These are phyloP conservation scores for Hyphopichia buzzinii DNA, from an alignment of 1,139 yeast genomes.

Conservation along the genomic window DNA sequence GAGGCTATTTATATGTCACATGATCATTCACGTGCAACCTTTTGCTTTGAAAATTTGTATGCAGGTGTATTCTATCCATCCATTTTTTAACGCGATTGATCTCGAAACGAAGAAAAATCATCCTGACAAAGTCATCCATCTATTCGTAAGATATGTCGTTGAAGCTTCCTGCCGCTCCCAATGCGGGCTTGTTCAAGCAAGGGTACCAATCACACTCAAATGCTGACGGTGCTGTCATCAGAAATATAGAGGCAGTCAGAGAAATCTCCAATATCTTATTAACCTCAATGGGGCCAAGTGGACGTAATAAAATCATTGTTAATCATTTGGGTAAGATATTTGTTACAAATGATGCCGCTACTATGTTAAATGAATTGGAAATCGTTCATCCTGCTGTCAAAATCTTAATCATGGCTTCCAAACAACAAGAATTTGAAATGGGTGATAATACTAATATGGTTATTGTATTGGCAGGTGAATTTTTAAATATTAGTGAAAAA, in stretches of 20 bases:
- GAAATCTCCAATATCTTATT: constrained; percentile 89
- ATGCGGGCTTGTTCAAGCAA: constrained; percentile 89
- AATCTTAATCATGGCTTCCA: constrained; percentile 91
- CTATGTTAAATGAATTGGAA: constrained; percentile 89
- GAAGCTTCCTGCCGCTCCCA: constrained; percentile 90
- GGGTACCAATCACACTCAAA: constrained; percentile 89
- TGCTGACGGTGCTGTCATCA: constrained; percentile 91
- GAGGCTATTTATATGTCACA: not conserved
- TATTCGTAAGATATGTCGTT: constrained; percentile 61
- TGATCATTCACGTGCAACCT: constrained; percentile 3
- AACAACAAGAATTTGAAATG: constrained; percentile 90
- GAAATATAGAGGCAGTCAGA: constrained; percentile 91
- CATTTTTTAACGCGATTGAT: constrained; percentile 2
- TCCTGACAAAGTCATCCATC: constrained; percentile 4
- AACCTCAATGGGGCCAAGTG: constrained; percentile 97
- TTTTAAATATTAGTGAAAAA: constrained; percentile 80
- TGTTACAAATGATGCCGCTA: constrained; percentile 95
- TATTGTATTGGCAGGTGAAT: constrained; percentile 79
- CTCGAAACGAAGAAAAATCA: constrained; percentile 3
- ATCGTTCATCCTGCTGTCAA: constrained; percentile 98
- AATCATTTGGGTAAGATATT: constrained; percentile 78
- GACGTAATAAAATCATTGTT: constrained; percentile 92
- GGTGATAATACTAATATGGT: constrained; percentile 51
- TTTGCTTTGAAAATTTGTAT: constrained; percentile 3
- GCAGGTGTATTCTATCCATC: not conserved